Conservation (phyloP, 176 grass and related monocot species). For the Cocos nucifera region DNA sequence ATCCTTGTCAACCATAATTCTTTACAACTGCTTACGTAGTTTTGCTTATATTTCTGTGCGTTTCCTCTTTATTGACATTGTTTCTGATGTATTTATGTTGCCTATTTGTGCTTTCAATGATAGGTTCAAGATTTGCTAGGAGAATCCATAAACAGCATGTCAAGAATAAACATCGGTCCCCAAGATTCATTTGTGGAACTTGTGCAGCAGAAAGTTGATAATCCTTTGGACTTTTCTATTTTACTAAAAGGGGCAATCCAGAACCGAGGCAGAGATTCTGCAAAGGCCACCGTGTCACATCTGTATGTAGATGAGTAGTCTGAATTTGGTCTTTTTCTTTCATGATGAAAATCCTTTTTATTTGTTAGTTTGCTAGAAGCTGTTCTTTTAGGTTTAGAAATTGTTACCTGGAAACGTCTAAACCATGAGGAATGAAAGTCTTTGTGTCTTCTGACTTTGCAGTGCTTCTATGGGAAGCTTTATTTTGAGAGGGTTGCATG, state of each 20-base stretch:
- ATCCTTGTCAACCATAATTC: too few relatives aligned
- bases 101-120: conserved; percentile 20
- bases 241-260: conserved; percentile 71
- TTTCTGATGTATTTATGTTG: conserved; percentile 9
- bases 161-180: conserved; percentile 57
- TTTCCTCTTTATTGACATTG: conserved; percentile 1
- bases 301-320: conserved; percentile 42
- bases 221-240: conserved; percentile 68
- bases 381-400: too few relatives aligned
- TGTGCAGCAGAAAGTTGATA: conserved; percentile 86
- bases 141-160: conserved; percentile 48
- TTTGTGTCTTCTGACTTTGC: too few relatives aligned
- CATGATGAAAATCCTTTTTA: too few relatives aligned
- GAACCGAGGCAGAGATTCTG: conserved; percentile 51
- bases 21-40: too few relatives aligned
- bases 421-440: too few relatives aligned
- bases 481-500: too few relatives aligned
- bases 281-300: conserved; percentile 68
- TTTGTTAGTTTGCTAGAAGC: too few relatives aligned
- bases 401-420: too few relatives aligned
- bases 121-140: conserved; percentile 79
- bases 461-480: too few relatives aligned
- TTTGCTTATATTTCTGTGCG: not conserved
- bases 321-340: not conserved
- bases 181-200: conserved; percentile 85